These are phyloP conservation scores for Pichia gijzeniarum DNA, from an alignment of 805 yeast genomes.

Conservation along the genomic window DNA sequence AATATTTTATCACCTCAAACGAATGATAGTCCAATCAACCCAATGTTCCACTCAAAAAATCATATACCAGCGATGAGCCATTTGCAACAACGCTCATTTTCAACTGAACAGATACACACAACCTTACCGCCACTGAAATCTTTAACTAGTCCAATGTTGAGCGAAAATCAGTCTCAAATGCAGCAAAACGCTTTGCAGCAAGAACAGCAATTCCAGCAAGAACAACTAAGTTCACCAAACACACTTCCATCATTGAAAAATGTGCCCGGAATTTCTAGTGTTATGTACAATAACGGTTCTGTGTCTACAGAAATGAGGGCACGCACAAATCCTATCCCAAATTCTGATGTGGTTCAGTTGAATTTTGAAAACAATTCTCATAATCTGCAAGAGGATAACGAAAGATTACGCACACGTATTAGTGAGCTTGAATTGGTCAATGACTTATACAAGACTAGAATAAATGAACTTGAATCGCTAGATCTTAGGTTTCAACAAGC, in stretches of 20 bases:
- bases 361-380: background rate
- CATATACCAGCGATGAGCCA: no score
- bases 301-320: background rate
- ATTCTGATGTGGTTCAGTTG: background rate
- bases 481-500: conserved; percentile 46
- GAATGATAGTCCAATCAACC: background rate
- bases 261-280: conserved; percentile 12
- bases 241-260: conserved; percentile 12
- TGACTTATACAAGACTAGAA: conserved; percentile 77
- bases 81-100: background rate
- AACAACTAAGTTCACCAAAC: conserved; percentile 12
- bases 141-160: conserved; percentile 7
- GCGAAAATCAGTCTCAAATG: conserved; percentile 10
- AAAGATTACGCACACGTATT: conserved; percentile 62
- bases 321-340: background rate
- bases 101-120: conserved; percentile 1
- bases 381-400: conserved; percentile 12
- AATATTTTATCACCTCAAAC: conserved; percentile 10
- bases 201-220: conserved; percentile 12
- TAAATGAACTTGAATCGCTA: conserved; percentile 72
- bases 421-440: conserved; percentile 87
- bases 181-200: conserved; percentile 5
- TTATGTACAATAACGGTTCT: conserved; percentile 3
- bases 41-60: no score
- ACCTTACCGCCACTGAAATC: conserved; percentile 10